Evolutionary conservation across 2,329 filamentous ascomycete species (phyloP), one percentile per base, ranked within the genome.

Genomic region (Fusarium ambrosium): DNA sequence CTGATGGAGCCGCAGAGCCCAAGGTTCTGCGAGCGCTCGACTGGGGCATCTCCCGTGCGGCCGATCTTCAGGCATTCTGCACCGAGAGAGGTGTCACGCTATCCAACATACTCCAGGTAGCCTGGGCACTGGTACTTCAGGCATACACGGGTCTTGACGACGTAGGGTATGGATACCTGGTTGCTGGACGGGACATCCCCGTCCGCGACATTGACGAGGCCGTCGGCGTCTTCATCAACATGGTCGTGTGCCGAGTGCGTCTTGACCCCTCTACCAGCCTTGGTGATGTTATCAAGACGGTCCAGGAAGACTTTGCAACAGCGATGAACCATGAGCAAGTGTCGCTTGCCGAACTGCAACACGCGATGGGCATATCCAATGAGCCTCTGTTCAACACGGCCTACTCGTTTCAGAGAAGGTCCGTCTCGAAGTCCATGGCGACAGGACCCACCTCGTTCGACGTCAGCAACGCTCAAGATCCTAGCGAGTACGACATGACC

Each of bases 401-500:
- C 29, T 77, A 77, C 34, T 77, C 75, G 0, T 77, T 77, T 34
- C 75, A 77, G 24, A 65, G 75, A 2, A 36, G 75, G 2, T 74
- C 75, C 2, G 51, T 64, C 16, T 68, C 65, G 29, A 77, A 74
- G 8, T 34, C 34, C 0, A 75, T 77, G 72, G 41, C 64, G 0
- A 69, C 55, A 2, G 70, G 64, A 2, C 10, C 68, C 2, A 20
- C 77, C 3, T 73, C 70, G 1, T 77, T 77, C 32, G 71, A 74
- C 8, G 22, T 76, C 8, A 59, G 3, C 4, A 53, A 74, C 11
- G 73, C 71, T 1, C 64, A 72, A 3, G 73, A 76, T 2, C 73
- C 73, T 3, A 76, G 55, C 16, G 77, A 78, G n/a, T 78, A 78
- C 45, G 68, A 73, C 20, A 11, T 78, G 64, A 72, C 77, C 1